These are phyloP conservation scores for Phyllosticta citrichinensis DNA, from an alignment of 2,329 filamentous ascomycete species.

Conservation along the genomic window DNA sequence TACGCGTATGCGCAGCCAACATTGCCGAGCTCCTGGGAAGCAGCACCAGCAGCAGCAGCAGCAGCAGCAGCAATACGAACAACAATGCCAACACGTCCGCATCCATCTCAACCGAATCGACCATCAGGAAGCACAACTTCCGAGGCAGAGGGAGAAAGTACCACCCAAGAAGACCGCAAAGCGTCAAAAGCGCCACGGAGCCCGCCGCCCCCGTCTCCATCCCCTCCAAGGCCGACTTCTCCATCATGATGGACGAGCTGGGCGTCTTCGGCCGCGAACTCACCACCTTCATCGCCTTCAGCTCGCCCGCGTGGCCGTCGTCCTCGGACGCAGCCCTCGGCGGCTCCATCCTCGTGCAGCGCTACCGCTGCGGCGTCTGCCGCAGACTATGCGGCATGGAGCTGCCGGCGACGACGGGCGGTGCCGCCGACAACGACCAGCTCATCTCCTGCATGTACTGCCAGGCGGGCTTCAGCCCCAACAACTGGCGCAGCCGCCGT, in stretches of 20 bases:
- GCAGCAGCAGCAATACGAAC: background rate
- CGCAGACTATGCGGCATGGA: background rate
- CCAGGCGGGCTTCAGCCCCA: background rate
- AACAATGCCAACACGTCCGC: background rate
- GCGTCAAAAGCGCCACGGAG: background rate
- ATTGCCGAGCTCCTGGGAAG: background rate
- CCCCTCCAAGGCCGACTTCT: background rate
- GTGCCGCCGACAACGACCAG: background rate
- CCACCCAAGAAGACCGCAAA: background rate
- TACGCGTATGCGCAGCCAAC: constrained; percentile 12
- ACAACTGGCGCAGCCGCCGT: background rate
- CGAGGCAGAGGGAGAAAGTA: background rate
- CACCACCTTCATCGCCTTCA: background rate
- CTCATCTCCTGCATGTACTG: constrained; percentile 6
- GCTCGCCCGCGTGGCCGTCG: background rate
- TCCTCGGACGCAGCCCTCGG: background rate
- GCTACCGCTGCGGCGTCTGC: constrained; percentile 4
- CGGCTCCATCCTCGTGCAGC: background rate
- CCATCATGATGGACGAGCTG: constrained; percentile 8
- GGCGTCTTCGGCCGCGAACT: constrained; percentile 6
- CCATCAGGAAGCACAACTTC: background rate
- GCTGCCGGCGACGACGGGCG: background rate
- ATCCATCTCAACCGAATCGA: background rate
- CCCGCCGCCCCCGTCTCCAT: background rate
- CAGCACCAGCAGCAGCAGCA: background rate